Evolutionary conservation across 2,329 filamentous ascomycete genomes (phyloP), one percentile per base, ranked within the genome.

Genomic region (Botrytis paeoniae): DNA sequence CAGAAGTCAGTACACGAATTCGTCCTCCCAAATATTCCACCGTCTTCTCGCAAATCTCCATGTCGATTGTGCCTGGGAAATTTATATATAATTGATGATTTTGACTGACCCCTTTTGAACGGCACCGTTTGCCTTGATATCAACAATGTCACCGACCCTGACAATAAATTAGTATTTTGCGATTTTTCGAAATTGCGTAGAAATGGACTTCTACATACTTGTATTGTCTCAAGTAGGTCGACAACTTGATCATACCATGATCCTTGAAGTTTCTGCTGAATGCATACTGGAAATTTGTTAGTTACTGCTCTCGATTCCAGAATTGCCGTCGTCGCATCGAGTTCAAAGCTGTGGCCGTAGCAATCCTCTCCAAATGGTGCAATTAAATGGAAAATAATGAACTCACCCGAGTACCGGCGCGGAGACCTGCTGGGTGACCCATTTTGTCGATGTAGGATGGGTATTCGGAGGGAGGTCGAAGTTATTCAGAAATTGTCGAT

Each of bases 51-150:
- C 16, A 12, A 10, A 39, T 39, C 32, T 37, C 45, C 9, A 57
- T 39, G n/a, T 68, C 48, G 41, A 39, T n/a, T 51, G 6, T 41
- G 12, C 43, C 69, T 35, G 7, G 35, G 14, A 37, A 32, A 9
- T 51, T 41, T 48, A 48, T 35, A 3, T 45, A 32, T n/a, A 18
- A 51, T 39, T 62, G 61, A 69, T 70, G 16, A 62, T 37, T 61
- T 35, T 81, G 87, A 80, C 91, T 91, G 88, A 96, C 93, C 94
- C 95, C 91, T 97, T 97, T 89, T 97, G 95, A 79, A 97, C 93
- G 83, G 94, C 96, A 92, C 95, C 96, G 89, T 99, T 98, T 83
- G 93, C 93, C 87, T 97, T 97, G 85, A 99, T 94, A 85, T 99
- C 96, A 83, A 99, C 96, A 81, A 98, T 98, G 83, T 99, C 96